These are phyloP conservation scores for Hypoxylon sp. DNA, from an alignment of 2,329 filamentous ascomycete species.

Conservation along the genomic window DNA sequence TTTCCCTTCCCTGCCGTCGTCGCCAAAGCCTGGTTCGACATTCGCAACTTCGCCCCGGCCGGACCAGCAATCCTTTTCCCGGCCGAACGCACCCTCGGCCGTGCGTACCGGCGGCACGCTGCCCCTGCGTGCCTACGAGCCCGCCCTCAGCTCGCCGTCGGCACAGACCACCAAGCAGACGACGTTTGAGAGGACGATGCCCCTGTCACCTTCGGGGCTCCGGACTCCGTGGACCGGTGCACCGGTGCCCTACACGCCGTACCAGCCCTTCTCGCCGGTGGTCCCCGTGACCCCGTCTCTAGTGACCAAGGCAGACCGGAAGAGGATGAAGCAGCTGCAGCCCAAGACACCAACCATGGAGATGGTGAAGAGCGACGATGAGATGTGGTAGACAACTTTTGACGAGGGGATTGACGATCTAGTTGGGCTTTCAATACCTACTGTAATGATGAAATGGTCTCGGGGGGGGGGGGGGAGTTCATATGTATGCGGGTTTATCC, in stretches of 20 bases:
- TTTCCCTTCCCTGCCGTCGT: slow-evolving; percentile 48
- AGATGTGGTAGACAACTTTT: slow-evolving; percentile 64
- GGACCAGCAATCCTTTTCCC: slow-evolving; percentile 57
- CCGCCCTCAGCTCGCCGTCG: slow-evolving; percentile 60
- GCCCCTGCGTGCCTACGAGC: slow-evolving; percentile 69
- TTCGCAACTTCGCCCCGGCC: slow-evolving; percentile 58
- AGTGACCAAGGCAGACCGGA: slow-evolving; percentile 74
- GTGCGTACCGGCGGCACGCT: slow-evolving; percentile 65
- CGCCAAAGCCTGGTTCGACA: slow-evolving; percentile 47
- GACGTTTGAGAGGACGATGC: slow-evolving; percentile 65
- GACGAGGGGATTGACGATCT: slow-evolving; percentile 1
- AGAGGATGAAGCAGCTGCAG: slow-evolving; percentile 70
- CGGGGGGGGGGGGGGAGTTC: slow-evolving; percentile 3
- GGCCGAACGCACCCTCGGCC: slow-evolving; percentile 60
- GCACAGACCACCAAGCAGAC: slow-evolving; percentile 67
- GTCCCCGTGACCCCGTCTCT: slow-evolving; percentile 80
- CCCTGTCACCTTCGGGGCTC: slow-evolving; percentile 63
- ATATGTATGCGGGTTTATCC: slow-evolving; percentile 5
- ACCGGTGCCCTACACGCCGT: slow-evolving; percentile 76
- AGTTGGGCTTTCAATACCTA: slow-evolving; percentile 2
- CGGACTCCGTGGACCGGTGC: slow-evolving; percentile 69
- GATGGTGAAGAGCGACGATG: slow-evolving; percentile 68
- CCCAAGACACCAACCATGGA: slow-evolving; percentile 69
- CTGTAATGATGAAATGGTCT: slow-evolving; percentile 7
- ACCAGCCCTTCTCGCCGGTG: slow-evolving; percentile 79